phyloP scores from a whole-genome alignment of 2,329 filamentous ascomycete species.

The Calonectria ilicicola region DNA sequence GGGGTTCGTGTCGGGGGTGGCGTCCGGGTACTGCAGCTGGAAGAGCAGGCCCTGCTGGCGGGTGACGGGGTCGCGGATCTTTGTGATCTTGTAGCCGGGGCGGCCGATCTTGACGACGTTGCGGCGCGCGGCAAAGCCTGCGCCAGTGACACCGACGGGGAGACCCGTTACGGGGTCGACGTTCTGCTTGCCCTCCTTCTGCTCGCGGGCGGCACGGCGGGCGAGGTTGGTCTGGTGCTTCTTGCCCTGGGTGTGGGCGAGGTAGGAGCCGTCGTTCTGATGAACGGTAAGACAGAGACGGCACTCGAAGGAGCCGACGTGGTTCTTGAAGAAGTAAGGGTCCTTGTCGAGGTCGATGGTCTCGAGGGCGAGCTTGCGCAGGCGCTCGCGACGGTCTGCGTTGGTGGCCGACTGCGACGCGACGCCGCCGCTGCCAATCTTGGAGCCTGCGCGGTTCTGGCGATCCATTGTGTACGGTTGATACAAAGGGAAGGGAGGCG shows the following conservation, averaged over 20 bases:
- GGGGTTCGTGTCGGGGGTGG: conserved; percentile 79
- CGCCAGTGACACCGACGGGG: conserved; percentile 77
- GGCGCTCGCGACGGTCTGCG: conserved; percentile 95
- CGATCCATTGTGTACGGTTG: conserved; percentile 68
- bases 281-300: conserved; percentile 96
- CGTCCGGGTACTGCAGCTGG: conserved; percentile 95
- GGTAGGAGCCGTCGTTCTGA: conserved; percentile 98
- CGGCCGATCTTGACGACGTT: conserved; percentile 95
- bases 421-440: conserved; percentile 97
- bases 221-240: conserved; percentile 99
- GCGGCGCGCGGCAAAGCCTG: conserved; percentile 75
- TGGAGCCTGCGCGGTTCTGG: conserved; percentile 95
- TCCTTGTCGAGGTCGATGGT: conserved; percentile 99
- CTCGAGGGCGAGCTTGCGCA: conserved; percentile 97
- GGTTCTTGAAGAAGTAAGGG: conserved; percentile 99
- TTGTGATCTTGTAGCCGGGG: conserved; percentile 98
- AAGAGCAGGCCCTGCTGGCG: conserved; percentile 93
- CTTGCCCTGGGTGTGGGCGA: conserved; percentile 97
- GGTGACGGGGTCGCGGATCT: conserved; percentile 89
- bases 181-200: conserved; percentile 84
- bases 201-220: conserved; percentile 93
- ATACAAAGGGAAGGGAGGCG: not conserved
- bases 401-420: conserved; percentile 94
- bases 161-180: conserved; percentile 76
- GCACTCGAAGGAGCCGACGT: conserved; percentile 98